These are phyloP conservation scores for Mucor piriformis DNA, from an alignment of 371 early-diverging fungal genomes.

Conservation along the genomic window DNA sequence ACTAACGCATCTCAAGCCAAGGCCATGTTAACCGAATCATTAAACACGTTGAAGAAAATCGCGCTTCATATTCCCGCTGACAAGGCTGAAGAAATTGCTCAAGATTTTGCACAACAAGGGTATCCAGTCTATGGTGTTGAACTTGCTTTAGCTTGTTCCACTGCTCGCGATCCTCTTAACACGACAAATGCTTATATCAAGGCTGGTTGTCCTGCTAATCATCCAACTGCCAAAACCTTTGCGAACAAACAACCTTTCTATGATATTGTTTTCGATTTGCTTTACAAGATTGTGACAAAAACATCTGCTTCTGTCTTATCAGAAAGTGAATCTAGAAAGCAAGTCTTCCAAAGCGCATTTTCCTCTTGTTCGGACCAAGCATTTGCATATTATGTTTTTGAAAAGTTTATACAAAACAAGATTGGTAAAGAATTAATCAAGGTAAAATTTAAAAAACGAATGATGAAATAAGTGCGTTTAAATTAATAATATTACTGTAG, in stretches of 20 bases:
- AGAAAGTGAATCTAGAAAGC: neutral
- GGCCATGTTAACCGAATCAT: constrained; percentile 58
- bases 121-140: constrained; percentile 43
- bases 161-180: constrained; percentile 64
- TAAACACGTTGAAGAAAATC: constrained; percentile 50
- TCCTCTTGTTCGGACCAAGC: constrained; percentile 20
- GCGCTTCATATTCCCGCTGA: constrained; percentile 34
- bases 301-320: neutral
- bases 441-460: constrained; percentile 6
- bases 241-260: constrained; percentile 60
- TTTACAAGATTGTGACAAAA: constrained; percentile 4
- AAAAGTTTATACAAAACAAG: constrained; percentile 26
- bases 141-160: constrained; percentile 69
- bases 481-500: constrained; percentile 1
- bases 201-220: constrained; percentile 39
- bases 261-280: constrained; percentile 49
- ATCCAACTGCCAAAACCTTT: constrained; percentile 34
- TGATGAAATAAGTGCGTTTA: neutral
- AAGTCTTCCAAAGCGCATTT: constrained; percentile 19
- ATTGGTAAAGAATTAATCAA: constrained; percentile 32
- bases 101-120: constrained; percentile 24
- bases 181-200: constrained; percentile 44
- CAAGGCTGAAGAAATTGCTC: constrained; percentile 30
- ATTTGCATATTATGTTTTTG: constrained; percentile 35
- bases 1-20: constrained; percentile 48